phyloP scores from a whole-genome alignment of 768 basidiomycete genomes.

The Boletus pseudopeckii region DNA sequence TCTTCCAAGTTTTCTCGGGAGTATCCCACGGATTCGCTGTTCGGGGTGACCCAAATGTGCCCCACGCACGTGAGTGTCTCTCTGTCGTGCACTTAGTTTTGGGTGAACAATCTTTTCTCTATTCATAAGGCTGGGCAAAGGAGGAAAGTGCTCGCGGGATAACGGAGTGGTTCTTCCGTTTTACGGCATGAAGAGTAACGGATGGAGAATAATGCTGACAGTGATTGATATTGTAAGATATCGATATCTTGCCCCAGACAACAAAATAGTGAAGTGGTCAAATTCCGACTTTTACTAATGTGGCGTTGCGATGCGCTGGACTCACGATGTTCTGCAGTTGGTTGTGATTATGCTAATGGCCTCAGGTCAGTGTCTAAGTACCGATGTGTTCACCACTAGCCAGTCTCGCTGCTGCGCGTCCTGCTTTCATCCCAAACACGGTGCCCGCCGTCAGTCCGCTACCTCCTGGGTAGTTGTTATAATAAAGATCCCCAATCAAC shows the following conservation, averaged over 20 bases:
- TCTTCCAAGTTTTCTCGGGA: slow-evolving; percentile 52
- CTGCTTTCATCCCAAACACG: slow-evolving; percentile 61
- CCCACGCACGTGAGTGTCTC: slow-evolving; percentile 15
- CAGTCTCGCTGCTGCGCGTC: slow-evolving; percentile 40
- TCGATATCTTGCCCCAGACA: not conserved
- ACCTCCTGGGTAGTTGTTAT: slow-evolving; percentile 66
- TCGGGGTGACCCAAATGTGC: slow-evolving; percentile 18
- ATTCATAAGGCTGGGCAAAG: slow-evolving; percentile 50
- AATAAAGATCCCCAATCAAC: slow-evolving; percentile 64
- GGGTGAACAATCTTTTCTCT: not conserved
- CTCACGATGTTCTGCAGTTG: not conserved
- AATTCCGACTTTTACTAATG: not conserved
- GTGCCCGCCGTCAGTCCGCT: slow-evolving; percentile 64
- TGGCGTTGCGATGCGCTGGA: not conserved
- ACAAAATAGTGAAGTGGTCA: not conserved
- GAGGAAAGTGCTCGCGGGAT: slow-evolving; percentile 53
- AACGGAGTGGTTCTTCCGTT: slow-evolving; percentile 47
- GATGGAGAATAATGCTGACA: not conserved
- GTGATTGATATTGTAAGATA: not conserved
- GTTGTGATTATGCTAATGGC: not conserved
- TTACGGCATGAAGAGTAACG: slow-evolving; percentile 17
- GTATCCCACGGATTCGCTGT: slow-evolving; percentile 33
- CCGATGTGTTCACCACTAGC: not conserved
- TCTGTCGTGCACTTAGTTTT: not conserved
- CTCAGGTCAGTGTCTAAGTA: not conserved